phyloP scores from a whole-genome alignment of 331 rosid species.

The Stylosanthes scabra region DNA sequence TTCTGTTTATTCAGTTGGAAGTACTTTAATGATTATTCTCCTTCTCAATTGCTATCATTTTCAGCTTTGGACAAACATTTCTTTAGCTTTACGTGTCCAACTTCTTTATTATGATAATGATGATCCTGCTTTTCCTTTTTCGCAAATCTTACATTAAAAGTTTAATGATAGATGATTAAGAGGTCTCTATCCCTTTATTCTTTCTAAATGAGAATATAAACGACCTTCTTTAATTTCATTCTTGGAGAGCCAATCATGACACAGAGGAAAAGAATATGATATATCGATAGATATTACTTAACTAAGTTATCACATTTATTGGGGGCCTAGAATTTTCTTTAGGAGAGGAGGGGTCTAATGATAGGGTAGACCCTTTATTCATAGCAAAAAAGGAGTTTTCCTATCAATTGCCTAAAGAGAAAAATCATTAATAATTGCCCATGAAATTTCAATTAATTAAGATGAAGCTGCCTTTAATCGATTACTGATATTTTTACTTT shows the following conservation, averaged over 20 bases:
- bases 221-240: conserved; percentile 41
- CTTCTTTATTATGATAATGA: conserved; percentile 51
- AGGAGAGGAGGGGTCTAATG: conserved; percentile 38
- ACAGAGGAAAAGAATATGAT: conserved; percentile 49
- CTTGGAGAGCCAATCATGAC: conserved; percentile 47
- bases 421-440: too few species aligned
- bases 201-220: conserved; percentile 47
- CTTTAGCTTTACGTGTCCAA: conserved; percentile 68
- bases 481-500: too few species aligned
- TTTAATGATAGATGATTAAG: conserved; percentile 54
- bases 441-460: too few species aligned
- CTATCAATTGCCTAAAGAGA: too few species aligned
- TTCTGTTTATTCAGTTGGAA: conserved; percentile 60
- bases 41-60: conserved; percentile 46
- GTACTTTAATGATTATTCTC: conserved; percentile 49
- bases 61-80: conserved; percentile 63
- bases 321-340: conserved; percentile 62
- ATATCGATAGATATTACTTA: conserved; percentile 15
- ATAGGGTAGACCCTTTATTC: conserved; percentile 39
- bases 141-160: conserved; percentile 63
- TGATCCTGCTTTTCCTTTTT: conserved; percentile 57
- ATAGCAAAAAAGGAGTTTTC: conserved; percentile 14
- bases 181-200: conserved; percentile 45
- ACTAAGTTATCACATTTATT: conserved; percentile 61
- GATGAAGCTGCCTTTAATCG: too few species aligned